Percentiles rank a stretch among this genome's conserved stretches.
Conservation (phyloP, 2,329 filamentous ascomycete species). For the Penicillium sp. region DNA sequence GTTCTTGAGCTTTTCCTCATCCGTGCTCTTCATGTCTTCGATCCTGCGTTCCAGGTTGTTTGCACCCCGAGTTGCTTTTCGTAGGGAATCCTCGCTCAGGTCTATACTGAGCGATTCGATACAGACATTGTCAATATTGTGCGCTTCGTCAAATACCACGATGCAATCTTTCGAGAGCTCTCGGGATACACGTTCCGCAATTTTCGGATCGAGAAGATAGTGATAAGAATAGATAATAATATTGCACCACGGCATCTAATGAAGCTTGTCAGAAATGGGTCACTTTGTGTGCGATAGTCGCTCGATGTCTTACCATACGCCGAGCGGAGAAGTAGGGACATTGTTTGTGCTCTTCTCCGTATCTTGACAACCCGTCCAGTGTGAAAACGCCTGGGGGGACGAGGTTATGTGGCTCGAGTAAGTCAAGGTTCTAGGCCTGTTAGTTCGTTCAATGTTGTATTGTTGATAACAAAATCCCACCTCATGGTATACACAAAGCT, state of each 20-base stretch:
- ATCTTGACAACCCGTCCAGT: slow-evolving; percentile 74
- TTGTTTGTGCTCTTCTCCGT: slow-evolving; percentile 91
- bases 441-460: slow-evolving; percentile 9
- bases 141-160: slow-evolving; percentile 95
- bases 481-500: slow-evolving; percentile 92
- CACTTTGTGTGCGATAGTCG: not conserved
- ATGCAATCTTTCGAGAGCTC: slow-evolving; percentile 98
- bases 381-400: slow-evolving; percentile 95
- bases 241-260: slow-evolving; percentile 93
- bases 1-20: slow-evolving; percentile 84
- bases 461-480: slow-evolving; percentile 38
- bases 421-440: slow-evolving; percentile 66
- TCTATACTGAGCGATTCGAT: slow-evolving; percentile 97
- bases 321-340: slow-evolving; percentile 95
- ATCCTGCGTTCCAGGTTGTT: slow-evolving; percentile 86
- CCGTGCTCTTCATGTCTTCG: slow-evolving; percentile 86
- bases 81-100: slow-evolving; percentile 84
- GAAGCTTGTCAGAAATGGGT: slow-evolving; percentile 16
- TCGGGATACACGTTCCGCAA: slow-evolving; percentile 86
- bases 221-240: slow-evolving; percentile 99
- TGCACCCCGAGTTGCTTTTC: slow-evolving; percentile 82
- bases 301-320: slow-evolving; percentile 60
- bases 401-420: slow-evolving; percentile 87
- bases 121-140: slow-evolving; percentile 99
- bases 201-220: slow-evolving; percentile 94